Base-by-base conservation (phyloP, 2,329 filamentous ascomycete genomes). In the Diaporthe citriasiana region DNA sequence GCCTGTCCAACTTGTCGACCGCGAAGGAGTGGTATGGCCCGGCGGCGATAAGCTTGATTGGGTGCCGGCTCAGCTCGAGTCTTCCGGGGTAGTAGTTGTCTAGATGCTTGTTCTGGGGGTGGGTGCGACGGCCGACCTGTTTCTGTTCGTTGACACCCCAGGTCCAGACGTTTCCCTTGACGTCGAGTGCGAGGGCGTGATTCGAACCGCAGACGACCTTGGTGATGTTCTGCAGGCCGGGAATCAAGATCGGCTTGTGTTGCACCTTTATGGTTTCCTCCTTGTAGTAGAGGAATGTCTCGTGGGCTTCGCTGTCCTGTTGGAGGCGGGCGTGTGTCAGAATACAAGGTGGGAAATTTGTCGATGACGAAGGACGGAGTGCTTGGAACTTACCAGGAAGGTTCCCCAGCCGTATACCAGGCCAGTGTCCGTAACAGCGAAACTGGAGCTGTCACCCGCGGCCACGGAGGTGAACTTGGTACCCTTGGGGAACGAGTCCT, bases 371-470 rank as follows among this genome's bases (percentile, higher is more conserved):
- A 27, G 10, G 12, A 9, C 15, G 13, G n/a, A 33, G 7, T 10
- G 30, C 40, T 27, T 27, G 13, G 15, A 25, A 53, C 87, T 81
- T 85, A 90, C 89, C 78, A 89, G 83, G 83, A 93, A 93, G 13
- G 89, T 91, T 33, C 91, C 91, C 90, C 91, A 93, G 55, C 91
- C 91, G 78, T 91, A 93, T 30, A 93, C 89, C 50, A 86, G 83
- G 25, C 91, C 91, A 70, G 89, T 87, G 27, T 88, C 86, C 6
- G 91, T 93, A 15, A 93, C 84, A 17, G 87, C 90, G 78, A 93
- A 91, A 5, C 88, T 89, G 60, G 87, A 87, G 77, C 88, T 91
- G 79, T 93, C 90, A 38, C 89, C 88, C 53, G 90, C 90, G 59
- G 86, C 87, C 60, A 93, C 83, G 73, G 89, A 85, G 25, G 88